Evolutionary conservation across 2,329 filamentous ascomycete species (phyloP), one percentile per base, ranked within the genome.

Genomic region (Botrytis tulipae): DNA sequence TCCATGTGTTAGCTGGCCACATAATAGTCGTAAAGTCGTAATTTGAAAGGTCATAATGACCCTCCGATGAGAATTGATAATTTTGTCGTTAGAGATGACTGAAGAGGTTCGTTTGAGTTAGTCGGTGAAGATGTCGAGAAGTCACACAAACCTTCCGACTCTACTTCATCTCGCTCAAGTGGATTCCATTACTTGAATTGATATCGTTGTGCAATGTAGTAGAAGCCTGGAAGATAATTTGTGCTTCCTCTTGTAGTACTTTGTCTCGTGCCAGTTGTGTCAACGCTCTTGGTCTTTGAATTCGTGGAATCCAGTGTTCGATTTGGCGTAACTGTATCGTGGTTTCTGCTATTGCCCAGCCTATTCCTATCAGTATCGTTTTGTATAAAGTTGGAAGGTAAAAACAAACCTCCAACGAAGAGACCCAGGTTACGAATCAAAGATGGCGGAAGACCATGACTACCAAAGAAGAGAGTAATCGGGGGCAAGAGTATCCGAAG

Each of bases 361-460:
- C 72, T 73, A 59, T 35, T 70, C 46, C 7, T 44, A 32, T 73
- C 51, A 73, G 72, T 46, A 73, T 25, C 51, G 1, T 20, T 44
- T 46, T 22, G 10, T 32, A 20, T 22, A 37, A 18, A 44, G 4
- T 29, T 20, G 12, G 10, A 16, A 44, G 7, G 18, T 9, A 48
- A 35, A 57, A 60, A 72, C 74, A 65, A 70, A 78, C 78, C 78
- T 60, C 67, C 71, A 37, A 78, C 60, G n/a, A 76, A 48, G 10
- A 79, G 73, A 14, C 54, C 71, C 63, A 66, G 57, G 63, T 80
- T 80, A 14, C 76, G 75, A 32, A 66, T 32, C 12, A 79, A 37
- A 35, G 77, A 78, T 62, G 78, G 74, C 25, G 76, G 71, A 29
- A 79, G 71, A 4, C 78, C 78, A 70, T 78, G 78, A 44, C 76